Evolutionary conservation across 805 yeast species (phyloP).

Genomic region (Yamadazyma paraphyllophila): DNA sequence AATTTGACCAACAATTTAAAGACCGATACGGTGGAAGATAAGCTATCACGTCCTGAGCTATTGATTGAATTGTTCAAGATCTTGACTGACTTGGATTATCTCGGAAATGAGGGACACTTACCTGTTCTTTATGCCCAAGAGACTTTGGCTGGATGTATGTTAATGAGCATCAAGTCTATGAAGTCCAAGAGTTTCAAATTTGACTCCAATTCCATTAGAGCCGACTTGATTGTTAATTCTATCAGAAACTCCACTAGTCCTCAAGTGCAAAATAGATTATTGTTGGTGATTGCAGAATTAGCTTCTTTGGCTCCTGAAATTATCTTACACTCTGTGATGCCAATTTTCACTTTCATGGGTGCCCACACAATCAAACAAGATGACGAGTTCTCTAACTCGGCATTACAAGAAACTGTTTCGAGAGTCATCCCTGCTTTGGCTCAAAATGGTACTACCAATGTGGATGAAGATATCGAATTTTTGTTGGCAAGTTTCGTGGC

Average conservation of each 20-base stretch:
- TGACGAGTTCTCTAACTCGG: constrained; percentile 90
- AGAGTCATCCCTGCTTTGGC: constrained; percentile 87
- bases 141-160: constrained; percentile 82
- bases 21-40: constrained; percentile 6
- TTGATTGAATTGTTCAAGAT: constrained; percentile 56
- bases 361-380: constrained; percentile 96
- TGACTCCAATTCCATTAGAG: constrained; percentile 70
- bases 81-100: constrained; percentile 72
- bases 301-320: constrained; percentile 89
- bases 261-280: constrained; percentile 86
- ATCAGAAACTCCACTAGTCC: constrained; percentile 88
- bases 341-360: constrained; percentile 99
- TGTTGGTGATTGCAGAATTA: constrained; percentile 80
- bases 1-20: constrained; percentile 35
- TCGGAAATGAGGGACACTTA: constrained; percentile 87
- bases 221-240: constrained; percentile 87
- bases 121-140: constrained; percentile 93
- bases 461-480: constrained; percentile 54
- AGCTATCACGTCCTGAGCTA: constrained; percentile 42
- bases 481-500: constrained; percentile 86
- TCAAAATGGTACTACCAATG: constrained; percentile 33
- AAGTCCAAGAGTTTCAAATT: constrained; percentile 37
- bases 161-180: constrained; percentile 59
- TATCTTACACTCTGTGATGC: constrained; percentile 95
- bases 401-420: constrained; percentile 85